Base-by-base conservation (phyloP, 305 asterid genomes). In the Fraxinus sp. region DNA sequence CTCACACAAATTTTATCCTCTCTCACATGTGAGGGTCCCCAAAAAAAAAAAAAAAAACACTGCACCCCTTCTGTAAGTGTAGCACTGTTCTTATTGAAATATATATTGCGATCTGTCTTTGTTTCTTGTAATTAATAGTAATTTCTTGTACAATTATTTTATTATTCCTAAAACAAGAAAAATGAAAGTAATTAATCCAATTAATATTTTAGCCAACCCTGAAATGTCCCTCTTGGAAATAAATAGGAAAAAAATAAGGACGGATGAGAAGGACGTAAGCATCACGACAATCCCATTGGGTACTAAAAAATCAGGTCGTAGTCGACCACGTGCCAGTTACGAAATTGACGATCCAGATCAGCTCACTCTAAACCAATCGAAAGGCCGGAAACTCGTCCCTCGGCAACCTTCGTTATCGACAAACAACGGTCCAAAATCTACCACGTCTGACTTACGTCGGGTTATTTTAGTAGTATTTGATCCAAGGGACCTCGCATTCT, bases 401-500 rank as follows among this genome's bases (percentile, higher is more conserved):
- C 16, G 41, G 36, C 32, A 82, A 80, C 82, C 83, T 79, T 52
- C 36, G 88, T 87, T 92, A 91, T 91, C 97, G 84, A 83, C 77
- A 86, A 80, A 78, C 75, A 80, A 91, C 90, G 92, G 93, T 26
- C 88, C 78, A 74, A 0, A 77, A 4, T 64, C 83, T 2, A 74
- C 97, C 94, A 92, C 92, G 91, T 88, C 88, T 83, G 71, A 4
- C 86, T 5, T 5, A 73, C 84, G 79, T 86, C 89, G 68, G 86
- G 88, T 88, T 92, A 77, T 86, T 86, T 22, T 22, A 22, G 89
- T 88, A 88, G 57, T 88, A 86, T 85, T 90, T 89, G 93, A 92
- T 88, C 93, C 92, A 82, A 87, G 92, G 92, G 92, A 89, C 87
- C 89, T 87, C 91, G 62, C 82, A 74, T 78, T 82, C 84, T 75